A percentile compares a stretch with the other conserved stretches of the same genome.
Conservation (phyloP, 83 land plant genomes). For the Isoetes engelmannii region DNA sequence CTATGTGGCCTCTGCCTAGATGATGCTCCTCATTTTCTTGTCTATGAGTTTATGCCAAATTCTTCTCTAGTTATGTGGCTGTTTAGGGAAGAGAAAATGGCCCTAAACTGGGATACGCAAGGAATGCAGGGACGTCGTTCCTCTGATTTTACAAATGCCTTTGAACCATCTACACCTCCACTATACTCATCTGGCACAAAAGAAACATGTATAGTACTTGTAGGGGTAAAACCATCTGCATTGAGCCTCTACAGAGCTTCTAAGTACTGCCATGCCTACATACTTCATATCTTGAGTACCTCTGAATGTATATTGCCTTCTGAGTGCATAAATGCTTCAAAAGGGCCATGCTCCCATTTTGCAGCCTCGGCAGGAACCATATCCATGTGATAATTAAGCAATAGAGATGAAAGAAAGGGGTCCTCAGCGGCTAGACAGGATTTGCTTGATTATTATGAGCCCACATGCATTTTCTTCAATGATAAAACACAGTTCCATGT, state of each 20-base stretch:
- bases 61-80: no score
- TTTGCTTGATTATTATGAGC: no score
- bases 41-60: no score
- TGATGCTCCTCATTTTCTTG: no score
- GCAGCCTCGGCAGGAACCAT: constrained; percentile 74
- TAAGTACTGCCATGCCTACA: constrained; percentile 90
- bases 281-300: constrained; percentile 98
- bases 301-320: constrained; percentile 50
- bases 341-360: constrained; percentile 79
- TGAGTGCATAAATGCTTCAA: constrained; percentile 44
- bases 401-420: constrained; percentile 54
- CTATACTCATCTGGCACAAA: constrained; percentile 93
- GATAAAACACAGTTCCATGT: no score
- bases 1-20: no score
- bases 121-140: no score
- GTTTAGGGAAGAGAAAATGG: no score
- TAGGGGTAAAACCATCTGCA: constrained; percentile 48
- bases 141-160: constrained; percentile 49
- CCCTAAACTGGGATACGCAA: no score
- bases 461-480: no score
- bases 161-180: constrained; percentile 75
- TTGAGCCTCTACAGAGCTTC: constrained; percentile 72
- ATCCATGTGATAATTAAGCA: constrained; percentile 92
- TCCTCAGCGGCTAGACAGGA: no score
- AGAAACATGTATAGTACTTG: constrained; percentile 56